Percentiles rank a stretch among this genome's conserved stretches.
Conservation (phyloP, 1,139 yeast genomes). For the Geotrichum citri-aurantii region DNA sequence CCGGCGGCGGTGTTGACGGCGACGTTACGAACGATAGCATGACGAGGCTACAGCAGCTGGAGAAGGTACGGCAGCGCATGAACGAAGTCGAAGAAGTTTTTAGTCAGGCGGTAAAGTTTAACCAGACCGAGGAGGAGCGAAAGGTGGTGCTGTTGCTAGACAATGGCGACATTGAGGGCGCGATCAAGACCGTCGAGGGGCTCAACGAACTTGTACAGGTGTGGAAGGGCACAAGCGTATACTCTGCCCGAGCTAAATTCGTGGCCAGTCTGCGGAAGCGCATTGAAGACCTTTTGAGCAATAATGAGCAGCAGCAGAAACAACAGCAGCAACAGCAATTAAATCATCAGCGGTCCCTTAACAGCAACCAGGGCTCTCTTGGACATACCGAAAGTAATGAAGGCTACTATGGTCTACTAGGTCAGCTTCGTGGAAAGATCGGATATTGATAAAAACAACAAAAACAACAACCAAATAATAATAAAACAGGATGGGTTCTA, state of each 20-base stretch:
- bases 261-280: constrained; percentile 26
- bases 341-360: neutral
- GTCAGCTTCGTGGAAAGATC: constrained; percentile 23
- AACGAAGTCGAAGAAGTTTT: constrained; percentile 29
- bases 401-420: constrained; percentile 23
- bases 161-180: constrained; percentile 24
- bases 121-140: constrained; percentile 23
- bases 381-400: constrained; percentile 8
- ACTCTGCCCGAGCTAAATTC: constrained; percentile 24
- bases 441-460: constrained; percentile 20
- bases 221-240: constrained; percentile 32
- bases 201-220: constrained; percentile 25
- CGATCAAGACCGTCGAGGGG: constrained; percentile 24
- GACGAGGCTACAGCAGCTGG: constrained; percentile 27
- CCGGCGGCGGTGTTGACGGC: neutral
- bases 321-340: neutral
- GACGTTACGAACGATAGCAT: constrained; percentile 13
- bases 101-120: constrained; percentile 26
- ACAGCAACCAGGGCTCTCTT: neutral
- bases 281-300: constrained; percentile 23
- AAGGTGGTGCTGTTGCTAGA: constrained; percentile 23
- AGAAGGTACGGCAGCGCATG: constrained; percentile 29
- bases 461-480: neutral
- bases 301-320: constrained; percentile 5
- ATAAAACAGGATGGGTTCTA: neutral